These are phyloP conservation scores for Alternaria panax DNA, from an alignment of 2,329 filamentous ascomycete species.

Conservation along the genomic window DNA sequence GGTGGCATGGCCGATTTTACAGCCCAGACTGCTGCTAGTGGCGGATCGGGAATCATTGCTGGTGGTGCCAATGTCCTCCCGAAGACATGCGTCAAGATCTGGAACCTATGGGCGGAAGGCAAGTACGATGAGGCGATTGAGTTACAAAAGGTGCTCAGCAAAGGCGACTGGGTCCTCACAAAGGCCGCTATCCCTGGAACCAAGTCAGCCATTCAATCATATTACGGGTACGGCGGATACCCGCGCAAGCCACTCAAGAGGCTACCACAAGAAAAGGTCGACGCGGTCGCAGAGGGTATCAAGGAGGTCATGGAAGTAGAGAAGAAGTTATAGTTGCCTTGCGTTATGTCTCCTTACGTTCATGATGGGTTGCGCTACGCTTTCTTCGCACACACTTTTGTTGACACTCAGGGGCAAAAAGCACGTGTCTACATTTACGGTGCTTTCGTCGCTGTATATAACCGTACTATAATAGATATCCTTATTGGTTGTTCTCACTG, in stretches of 20 bases:
- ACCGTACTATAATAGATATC: conserved; percentile 20
- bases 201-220: conserved; percentile 80
- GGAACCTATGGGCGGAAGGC: conserved; percentile 76
- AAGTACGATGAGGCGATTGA: conserved; percentile 77
- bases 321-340: conserved; percentile 47
- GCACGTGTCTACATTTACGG: conserved; percentile 21
- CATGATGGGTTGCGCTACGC: conserved; percentile 2
- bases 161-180: conserved; percentile 83
- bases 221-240: conserved; percentile 81
- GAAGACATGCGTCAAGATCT: conserved; percentile 79
- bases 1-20: conserved; percentile 90
- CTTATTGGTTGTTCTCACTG: conserved; percentile 1
- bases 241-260: conserved; percentile 76
- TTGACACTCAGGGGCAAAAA: conserved; percentile 13
- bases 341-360: conserved; percentile 1
- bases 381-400: conserved; percentile 6
- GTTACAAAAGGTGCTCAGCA: conserved; percentile 78
- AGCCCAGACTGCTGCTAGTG: conserved; percentile 78
- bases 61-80: conserved; percentile 87
- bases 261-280: conserved; percentile 64
- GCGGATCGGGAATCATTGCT: conserved; percentile 84
- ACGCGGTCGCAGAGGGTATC: conserved; percentile 51
- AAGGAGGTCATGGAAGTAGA: conserved; percentile 72
- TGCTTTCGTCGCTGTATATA: conserved; percentile 26
- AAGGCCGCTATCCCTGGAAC: conserved; percentile 86